Evolutionary conservation across 306 rosid species (phyloP), one percentile per base, ranked within the genome.

Genomic region (Heteromeles arbutifolia): DNA sequence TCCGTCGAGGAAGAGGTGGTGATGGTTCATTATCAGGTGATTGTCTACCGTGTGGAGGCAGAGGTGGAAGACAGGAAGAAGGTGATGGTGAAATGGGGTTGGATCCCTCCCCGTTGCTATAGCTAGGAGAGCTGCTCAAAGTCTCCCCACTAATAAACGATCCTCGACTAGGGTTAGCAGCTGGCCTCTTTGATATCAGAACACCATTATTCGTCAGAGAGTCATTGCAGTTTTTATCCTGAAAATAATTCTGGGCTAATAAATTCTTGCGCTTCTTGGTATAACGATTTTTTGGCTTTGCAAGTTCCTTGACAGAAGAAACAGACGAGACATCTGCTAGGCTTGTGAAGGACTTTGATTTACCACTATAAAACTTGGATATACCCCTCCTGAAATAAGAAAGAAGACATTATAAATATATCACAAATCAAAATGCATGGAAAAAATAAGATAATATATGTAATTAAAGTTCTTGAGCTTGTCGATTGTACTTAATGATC

Each of bases 271-370:
- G 95, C 73, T 90, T 95, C 73, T 86, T 90, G 70, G 90, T 90
- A 75, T 86, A 90, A 15, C 87, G 95, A 67, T 92, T 90, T 72
- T 86, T 96, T 54, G 95, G 88, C 82, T 95, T 95, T 29, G 80
- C 95, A 61, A 95, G 84, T 22, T 90, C 95, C 72, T 86, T 74
- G 70, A 92, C 54, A 29, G 80, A 79, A 37, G 89, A 41, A 17
- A 75, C 75, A 52, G 86, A 85, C 50, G 87, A 76, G 8, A 84
- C 90, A 32, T 92, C 98, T 67, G 85, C 82, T 48, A 95, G 80
- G 85, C 90, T 85, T 52, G 98, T 92, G 91, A 84, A 95, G 29
- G 98, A 95, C 89, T 90, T 95, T 0, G 97, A 94, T 77, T 90
- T 94, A 43, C 98, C 98, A n/a, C 78, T 87, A 21, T 92, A 94